Conservation (phyloP, 2,329 filamentous ascomycete species). For the Aspergillus chevalieri region DNA sequence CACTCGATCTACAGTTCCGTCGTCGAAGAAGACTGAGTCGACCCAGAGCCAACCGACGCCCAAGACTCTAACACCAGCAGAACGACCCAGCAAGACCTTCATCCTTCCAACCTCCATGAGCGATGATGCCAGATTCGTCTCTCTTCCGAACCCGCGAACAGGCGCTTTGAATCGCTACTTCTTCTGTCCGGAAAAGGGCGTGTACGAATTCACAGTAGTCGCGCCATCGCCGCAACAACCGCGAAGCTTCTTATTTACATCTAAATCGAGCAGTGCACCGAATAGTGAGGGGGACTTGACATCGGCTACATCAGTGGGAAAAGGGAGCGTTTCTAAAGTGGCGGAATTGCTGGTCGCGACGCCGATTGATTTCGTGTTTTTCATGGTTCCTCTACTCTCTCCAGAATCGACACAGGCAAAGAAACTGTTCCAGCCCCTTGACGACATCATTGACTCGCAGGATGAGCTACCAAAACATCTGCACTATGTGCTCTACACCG, state of each 20-base stretch:
- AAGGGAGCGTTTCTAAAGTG: conserved; percentile 56
- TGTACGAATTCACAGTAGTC: conserved; percentile 58
- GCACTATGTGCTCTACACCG: conserved; percentile 34
- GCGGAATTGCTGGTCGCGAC: conserved; percentile 80
- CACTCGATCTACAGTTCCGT: conserved; percentile 22
- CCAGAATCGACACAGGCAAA: conserved; percentile 38
- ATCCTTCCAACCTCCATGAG: conserved; percentile 52
- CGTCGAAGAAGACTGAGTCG: conserved; percentile 8
- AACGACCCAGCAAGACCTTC: conserved; percentile 45
- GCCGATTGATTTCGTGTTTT: conserved; percentile 74
- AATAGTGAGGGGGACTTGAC: conserved; percentile 11
- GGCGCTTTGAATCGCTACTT: conserved; percentile 47
- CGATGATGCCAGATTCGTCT: conserved; percentile 49
- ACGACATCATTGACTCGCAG: conserved; percentile 45
- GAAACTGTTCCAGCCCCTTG: conserved; percentile 42
- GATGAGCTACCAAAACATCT: conserved; percentile 38
- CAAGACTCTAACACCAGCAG: conserved; percentile 16
- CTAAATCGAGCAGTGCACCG: conserved; percentile 12
- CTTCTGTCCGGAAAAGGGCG: conserved; percentile 53
- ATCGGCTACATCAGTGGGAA: conserved; percentile 7
- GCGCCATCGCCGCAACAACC: conserved; percentile 45
- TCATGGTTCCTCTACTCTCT: conserved; percentile 67
- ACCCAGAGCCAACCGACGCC: conserved; percentile 9
- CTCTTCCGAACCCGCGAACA: conserved; percentile 50
- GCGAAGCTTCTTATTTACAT: conserved; percentile 51